Percentiles rank a stretch among this genome's conserved stretches.
These are phyloP conservation scores for Pyronema domesticum DNA, from an alignment of 495 filamentous ascomycete species.

Conservation along the genomic window DNA sequence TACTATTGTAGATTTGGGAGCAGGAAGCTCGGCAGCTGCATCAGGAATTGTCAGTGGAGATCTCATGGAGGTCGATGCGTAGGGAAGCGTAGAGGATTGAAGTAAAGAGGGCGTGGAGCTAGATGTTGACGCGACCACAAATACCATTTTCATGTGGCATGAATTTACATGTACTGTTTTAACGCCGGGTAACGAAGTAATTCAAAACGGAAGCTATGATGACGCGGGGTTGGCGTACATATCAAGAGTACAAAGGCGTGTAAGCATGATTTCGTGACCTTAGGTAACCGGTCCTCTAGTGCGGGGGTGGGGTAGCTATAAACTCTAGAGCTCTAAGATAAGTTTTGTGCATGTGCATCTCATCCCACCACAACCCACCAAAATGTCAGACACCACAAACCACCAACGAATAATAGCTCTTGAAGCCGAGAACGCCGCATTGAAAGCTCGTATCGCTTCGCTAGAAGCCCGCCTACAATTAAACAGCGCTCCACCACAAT, in stretches of 20 bases:
- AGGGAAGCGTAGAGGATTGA: conserved; percentile 17
- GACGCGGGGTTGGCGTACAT: no score
- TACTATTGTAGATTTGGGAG: conserved; percentile 65
- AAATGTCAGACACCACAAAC: not conserved
- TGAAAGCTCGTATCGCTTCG: conserved; percentile 9
- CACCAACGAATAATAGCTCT: not conserved
- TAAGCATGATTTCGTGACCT: no score
- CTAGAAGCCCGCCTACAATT: conserved; percentile 11
- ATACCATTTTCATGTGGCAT: not conserved
- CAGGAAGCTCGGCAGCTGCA: conserved; percentile 32
- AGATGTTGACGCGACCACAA: not conserved
- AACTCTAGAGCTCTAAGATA: not conserved
- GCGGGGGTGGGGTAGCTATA: not conserved
- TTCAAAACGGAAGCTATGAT: no score
- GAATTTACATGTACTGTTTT: not conserved
- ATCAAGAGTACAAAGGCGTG: no score
- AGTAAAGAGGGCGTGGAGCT: not conserved
- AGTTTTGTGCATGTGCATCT: not conserved
- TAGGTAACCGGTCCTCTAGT: no score
- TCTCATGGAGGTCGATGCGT: conserved; percentile 88
- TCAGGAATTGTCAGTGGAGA: conserved; percentile 36
- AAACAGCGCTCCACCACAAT: not conserved
- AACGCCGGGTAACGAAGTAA: not conserved
- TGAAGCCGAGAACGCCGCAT: conserved; percentile 7
- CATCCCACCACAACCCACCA: not conserved